Evolutionary conservation across 139 green algal genomes (phyloP).

Genomic region (Chlorella sp.): DNA sequence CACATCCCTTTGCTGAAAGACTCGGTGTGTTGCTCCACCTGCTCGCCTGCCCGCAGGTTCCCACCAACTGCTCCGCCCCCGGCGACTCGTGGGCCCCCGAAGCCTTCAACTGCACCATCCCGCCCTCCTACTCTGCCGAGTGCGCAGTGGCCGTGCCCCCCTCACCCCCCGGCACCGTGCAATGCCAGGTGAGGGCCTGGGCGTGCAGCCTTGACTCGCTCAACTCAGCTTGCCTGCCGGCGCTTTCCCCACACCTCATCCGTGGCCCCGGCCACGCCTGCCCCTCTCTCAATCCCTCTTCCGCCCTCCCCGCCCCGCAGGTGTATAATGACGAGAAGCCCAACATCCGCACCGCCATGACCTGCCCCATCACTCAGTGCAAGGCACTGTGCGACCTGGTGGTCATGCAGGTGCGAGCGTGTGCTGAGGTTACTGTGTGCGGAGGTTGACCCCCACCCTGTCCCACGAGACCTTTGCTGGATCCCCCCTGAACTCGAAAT

Average conservation of each 20-base stretch:
- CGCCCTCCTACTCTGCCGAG: background rate
- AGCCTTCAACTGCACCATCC: constrained; percentile 1
- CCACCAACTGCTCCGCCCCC: background rate
- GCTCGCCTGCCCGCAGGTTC: background rate
- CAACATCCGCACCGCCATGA: constrained; percentile 82
- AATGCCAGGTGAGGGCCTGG: background rate
- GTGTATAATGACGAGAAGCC: constrained; percentile 91
- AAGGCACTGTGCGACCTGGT: constrained; percentile 23
- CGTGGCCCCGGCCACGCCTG: background rate
- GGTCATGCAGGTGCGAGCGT: background rate
- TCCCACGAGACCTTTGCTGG: too few species aligned
- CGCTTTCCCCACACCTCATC: background rate
- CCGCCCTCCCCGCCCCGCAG: constrained; percentile 77
- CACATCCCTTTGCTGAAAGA: too few species aligned
- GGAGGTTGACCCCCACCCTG: too few species aligned
- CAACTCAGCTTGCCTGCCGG: background rate
- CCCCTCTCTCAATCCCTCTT: too few species aligned
- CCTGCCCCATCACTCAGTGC: constrained; percentile 6
- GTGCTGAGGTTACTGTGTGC: background rate
- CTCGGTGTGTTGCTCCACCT: too few species aligned
- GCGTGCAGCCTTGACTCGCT: background rate
- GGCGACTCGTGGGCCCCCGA: background rate
- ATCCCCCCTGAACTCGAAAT: too few species aligned
- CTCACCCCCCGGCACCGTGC: background rate
- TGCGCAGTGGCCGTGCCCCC: background rate